Evolutionary conservation across 352 stramenopile genomes (phyloP).

Genomic region (Phytopythium delawarense): DNA sequence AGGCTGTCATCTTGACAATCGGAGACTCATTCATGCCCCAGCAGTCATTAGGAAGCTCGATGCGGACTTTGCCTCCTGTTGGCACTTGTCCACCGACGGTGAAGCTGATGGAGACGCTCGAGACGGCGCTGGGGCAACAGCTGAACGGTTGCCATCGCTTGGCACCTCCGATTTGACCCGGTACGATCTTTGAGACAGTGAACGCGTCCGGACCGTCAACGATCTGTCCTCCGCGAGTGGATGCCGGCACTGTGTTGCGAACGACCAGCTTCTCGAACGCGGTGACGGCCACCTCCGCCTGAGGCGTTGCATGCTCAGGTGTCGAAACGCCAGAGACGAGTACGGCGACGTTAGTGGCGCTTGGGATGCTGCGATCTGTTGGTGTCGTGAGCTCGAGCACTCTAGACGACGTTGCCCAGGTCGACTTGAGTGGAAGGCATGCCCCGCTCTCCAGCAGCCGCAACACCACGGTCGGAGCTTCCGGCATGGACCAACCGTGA

Average conservation of each 20-base stretch:
- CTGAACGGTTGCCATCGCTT: slow-evolving; percentile 60
- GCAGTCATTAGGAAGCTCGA: slow-evolving; percentile 45
- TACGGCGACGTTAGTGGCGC: slow-evolving; percentile 33
- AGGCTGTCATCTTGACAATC: slow-evolving; percentile 33
- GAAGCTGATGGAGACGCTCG: slow-evolving; percentile 58
- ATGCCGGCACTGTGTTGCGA: slow-evolving; percentile 43
- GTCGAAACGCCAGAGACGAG: slow-evolving; percentile 53
- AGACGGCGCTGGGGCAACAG: slow-evolving; percentile 39
- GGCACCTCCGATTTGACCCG: slow-evolving; percentile 33
- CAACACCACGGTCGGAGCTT: slow-evolving; percentile 29
- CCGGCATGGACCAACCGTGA: slow-evolving; percentile 45
- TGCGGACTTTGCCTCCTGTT: slow-evolving; percentile 30
- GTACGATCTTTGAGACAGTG: slow-evolving; percentile 43
- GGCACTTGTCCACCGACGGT: slow-evolving; percentile 33
- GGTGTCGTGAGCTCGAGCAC: slow-evolving; percentile 55
- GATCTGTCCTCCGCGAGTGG: slow-evolving; percentile 57
- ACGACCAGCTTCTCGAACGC: slow-evolving; percentile 59
- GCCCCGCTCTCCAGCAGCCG: slow-evolving; percentile 18
- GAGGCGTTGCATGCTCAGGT: slow-evolving; percentile 43
- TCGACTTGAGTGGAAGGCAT: slow-evolving; percentile 27
- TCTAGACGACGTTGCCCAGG: slow-evolving; percentile 21
- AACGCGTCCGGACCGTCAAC: slow-evolving; percentile 52
- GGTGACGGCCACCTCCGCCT: slow-evolving; percentile 43
- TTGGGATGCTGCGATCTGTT: slow-evolving; percentile 32
- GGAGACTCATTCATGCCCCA: slow-evolving; percentile 61